A percentile compares a stretch with the other conserved stretches of the same genome.
These are phyloP conservation scores for Fimicolochytrium jonesii DNA, from an alignment of 192 early-diverging fungal species.

Conservation along the genomic window DNA sequence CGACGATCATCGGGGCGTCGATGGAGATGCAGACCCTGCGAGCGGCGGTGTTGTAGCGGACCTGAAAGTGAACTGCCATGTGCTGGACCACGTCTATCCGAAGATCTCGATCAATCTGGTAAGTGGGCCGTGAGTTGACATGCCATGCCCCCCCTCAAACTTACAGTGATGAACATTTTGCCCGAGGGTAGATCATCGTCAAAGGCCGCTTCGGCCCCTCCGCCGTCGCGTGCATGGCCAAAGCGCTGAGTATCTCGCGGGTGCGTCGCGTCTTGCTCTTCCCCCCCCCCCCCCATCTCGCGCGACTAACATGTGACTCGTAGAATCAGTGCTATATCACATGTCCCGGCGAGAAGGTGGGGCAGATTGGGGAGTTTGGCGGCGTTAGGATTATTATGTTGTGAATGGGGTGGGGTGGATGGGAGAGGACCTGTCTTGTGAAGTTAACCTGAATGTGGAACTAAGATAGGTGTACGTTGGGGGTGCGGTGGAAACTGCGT, in stretches of 20 bases:
- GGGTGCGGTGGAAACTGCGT: no score
- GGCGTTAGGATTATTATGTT: constrained; percentile 12
- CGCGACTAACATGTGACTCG: no score
- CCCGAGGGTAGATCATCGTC: constrained; percentile 1
- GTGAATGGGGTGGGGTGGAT: not conserved
- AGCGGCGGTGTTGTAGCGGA: no score
- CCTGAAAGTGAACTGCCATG: constrained; percentile 50
- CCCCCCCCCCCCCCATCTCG: no score
- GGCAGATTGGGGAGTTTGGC: constrained; percentile 1
- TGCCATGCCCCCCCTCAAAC: not conserved
- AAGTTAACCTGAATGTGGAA: no score
- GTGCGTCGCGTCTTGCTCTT: not conserved
- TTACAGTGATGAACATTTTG: not conserved
- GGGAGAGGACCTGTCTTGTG: no score
- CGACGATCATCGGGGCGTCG: no score
- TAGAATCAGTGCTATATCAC: constrained; percentile 20
- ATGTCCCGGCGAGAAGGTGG: constrained; percentile 2
- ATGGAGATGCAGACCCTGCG: no score
- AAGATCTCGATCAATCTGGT: constrained; percentile 11
- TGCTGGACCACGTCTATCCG: constrained; percentile 38
- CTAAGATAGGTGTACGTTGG: no score
- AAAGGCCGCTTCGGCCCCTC: not conserved
- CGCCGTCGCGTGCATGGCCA: constrained; percentile 1
- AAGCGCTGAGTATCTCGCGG: constrained; percentile 2
- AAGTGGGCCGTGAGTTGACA: no score